These are phyloP conservation scores for Phytophthora citrophthora DNA, from an alignment of 352 stramenopile species.

Conservation along the genomic window DNA sequence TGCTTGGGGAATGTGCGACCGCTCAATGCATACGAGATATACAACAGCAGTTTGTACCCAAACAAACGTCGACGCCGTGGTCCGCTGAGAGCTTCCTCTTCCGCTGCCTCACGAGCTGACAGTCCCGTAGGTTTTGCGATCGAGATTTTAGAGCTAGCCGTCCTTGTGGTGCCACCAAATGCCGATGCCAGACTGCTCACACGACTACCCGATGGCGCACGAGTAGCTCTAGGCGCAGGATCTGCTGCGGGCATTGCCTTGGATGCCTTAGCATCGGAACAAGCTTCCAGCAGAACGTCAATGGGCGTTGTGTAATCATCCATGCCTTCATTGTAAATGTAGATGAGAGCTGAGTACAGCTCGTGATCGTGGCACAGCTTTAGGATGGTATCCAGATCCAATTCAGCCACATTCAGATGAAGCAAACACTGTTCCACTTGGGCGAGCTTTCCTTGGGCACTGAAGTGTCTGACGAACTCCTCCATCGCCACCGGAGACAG, in stretches of 20 bases:
- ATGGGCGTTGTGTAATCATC: constrained; percentile 94
- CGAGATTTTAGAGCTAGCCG: constrained; percentile 37
- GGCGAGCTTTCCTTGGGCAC: constrained; percentile 82
- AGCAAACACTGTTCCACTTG: constrained; percentile 95
- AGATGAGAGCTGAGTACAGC: constrained; percentile 94
- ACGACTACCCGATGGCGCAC: constrained; percentile 47
- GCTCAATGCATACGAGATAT: constrained; percentile 92
- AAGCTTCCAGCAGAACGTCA: constrained; percentile 88
- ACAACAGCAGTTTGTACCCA: constrained; percentile 90
- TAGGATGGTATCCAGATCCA: constrained; percentile 96
- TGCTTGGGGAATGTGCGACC: constrained; percentile 91
- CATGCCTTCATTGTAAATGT: constrained; percentile 94
- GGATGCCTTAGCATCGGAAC: constrained; percentile 54
- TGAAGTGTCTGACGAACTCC: constrained; percentile 94
- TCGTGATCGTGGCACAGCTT: constrained; percentile 91
- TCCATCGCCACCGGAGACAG: constrained; percentile 93
- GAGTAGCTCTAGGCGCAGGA: constrained; percentile 19
- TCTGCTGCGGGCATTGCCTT: constrained; percentile 27
- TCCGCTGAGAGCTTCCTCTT: constrained; percentile 59
- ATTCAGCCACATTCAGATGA: constrained; percentile 93
- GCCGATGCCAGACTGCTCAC: constrained; percentile 69
- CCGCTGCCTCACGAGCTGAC: constrained; percentile 34
- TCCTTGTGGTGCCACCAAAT: constrained; percentile 62
- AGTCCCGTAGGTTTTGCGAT: constrained; percentile 39
- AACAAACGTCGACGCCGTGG: constrained; percentile 71